phyloP scores from a whole-genome alignment of 768 basidiomycete species.

The Mycena leptocephala region DNA sequence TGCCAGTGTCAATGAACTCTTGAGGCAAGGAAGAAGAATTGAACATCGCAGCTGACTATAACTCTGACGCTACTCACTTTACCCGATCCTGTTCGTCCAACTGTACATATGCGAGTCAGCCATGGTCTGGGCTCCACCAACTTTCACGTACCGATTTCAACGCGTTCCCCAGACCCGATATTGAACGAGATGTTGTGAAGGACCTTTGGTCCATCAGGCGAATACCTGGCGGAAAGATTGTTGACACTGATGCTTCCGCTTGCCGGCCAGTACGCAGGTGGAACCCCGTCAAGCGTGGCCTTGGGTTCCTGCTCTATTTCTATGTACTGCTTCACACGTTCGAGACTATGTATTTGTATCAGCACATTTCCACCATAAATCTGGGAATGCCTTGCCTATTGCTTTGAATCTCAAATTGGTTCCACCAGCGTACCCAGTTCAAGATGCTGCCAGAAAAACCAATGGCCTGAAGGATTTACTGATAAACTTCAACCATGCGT shows the following conservation, averaged over 20 bases:
- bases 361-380: constrained; percentile 50
- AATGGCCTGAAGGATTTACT: constrained; percentile 39
- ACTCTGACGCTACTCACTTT: not conserved
- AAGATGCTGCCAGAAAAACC: constrained; percentile 64
- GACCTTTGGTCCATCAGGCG: constrained; percentile 34
- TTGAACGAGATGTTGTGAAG: constrained; percentile 47
- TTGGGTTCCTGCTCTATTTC: constrained; percentile 60
- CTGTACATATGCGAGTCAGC: constrained; percentile 23
- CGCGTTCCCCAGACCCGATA: constrained; percentile 62
- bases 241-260: constrained; percentile 60
- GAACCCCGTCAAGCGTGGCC: constrained; percentile 46
- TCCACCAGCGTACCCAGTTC: constrained; percentile 41
- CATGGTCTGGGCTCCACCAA: too few species aligned
- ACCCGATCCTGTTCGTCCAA: constrained; percentile 45
- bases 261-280: constrained; percentile 68
- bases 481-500: not conserved
- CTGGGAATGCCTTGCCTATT: constrained; percentile 34
- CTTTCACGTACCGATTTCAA: constrained; percentile 55
- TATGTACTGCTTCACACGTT: constrained; percentile 48
- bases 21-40: not conserved
- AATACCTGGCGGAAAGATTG: constrained; percentile 60
- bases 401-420: constrained; percentile 48
- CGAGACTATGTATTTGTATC: constrained; percentile 44
- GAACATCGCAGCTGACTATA: not conserved
- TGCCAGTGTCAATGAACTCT: constrained; percentile 58